Evolutionary conservation across 2,329 filamentous ascomycete species (phyloP).

Genomic region (Cucurbitaria berberidis): DNA sequence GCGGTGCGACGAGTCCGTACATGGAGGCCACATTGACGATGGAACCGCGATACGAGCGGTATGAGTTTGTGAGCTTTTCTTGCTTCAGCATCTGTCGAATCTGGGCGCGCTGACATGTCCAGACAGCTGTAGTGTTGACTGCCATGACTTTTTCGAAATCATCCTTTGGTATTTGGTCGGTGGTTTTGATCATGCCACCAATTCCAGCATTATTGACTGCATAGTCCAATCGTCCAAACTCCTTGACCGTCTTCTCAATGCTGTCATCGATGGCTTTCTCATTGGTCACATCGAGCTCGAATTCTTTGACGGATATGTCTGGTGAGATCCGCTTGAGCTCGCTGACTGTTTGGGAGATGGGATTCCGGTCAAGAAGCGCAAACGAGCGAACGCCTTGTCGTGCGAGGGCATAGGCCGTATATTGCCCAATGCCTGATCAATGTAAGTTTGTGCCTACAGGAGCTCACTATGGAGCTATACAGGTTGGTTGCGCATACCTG

Average conservation of each 20-base stretch:
- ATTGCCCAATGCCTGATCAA: conserved; percentile 56
- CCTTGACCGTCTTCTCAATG: conserved; percentile 50
- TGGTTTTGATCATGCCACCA: conserved; percentile 50
- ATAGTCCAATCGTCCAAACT: conserved; percentile 62
- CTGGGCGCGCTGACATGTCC: conserved; percentile 63
- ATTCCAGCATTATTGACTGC: conserved; percentile 65
- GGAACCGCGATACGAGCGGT: conserved; percentile 52
- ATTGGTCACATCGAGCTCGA: conserved; percentile 57
- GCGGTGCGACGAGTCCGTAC: conserved; percentile 55
- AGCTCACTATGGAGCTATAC: not conserved
- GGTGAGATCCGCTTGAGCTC: conserved; percentile 50
- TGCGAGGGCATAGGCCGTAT: conserved; percentile 57
- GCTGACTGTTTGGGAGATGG: conserved; percentile 36
- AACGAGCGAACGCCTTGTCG: conserved; percentile 56
- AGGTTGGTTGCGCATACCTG: conserved; percentile 42
- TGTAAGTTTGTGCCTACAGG: conserved; percentile 4
- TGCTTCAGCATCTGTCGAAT: conserved; percentile 60
- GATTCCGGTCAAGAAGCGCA: conserved; percentile 56
- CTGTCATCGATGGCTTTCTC: conserved; percentile 53
- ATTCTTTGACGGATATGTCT: conserved; percentile 48
- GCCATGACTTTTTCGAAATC: conserved; percentile 60
- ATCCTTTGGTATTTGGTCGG: conserved; percentile 54
- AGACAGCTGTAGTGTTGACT: conserved; percentile 63
- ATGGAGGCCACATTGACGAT: conserved; percentile 64
- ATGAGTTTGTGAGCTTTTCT: conserved; percentile 42